Evolutionary conservation across 768 basidiomycete genomes (phyloP), one percentile per base, ranked within the genome.

Genomic region (Boletellus ananiceps): DNA sequence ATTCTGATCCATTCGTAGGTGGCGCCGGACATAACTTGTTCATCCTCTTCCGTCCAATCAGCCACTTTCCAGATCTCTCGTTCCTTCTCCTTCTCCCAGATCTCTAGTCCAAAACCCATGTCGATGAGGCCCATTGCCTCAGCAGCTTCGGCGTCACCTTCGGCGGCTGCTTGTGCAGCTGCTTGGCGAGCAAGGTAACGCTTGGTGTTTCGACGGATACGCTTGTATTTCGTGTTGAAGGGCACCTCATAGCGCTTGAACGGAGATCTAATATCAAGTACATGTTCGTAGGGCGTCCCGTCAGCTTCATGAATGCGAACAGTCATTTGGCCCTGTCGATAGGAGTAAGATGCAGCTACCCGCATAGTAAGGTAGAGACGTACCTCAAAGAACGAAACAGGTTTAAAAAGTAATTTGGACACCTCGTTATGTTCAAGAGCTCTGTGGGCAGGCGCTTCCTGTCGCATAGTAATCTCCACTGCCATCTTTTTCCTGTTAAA

Each of bases 1-100:
- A 98, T 90, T 54, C 96, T 77, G 50, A 99, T 98, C 95, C 95
- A 99, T 69, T 99, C 96, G 68, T 97, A 99, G 3, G 93, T 95
- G 54, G 95, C 94, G 15, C 90, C 90, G 34, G 87, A 84, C 91
- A 98, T 95, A 37, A 79, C 75, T 51, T 86, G 83, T 62, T 96
- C 94, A 51, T 98, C 93, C 57, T 96, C 93, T 60, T 96, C 94
- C 5, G 88, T 90, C 96, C 96, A 98, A 65, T 98, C 94, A 6
- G 88, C 88, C 4, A 98, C 94, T 65, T 88, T 89, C 96, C 95
- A 98, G 53, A 86, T 86, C 65, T 92, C 88, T 39, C 91, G 82
- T 62, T 93, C 90, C 61, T 84, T 80, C 61, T 93, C 90, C 60
- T 95, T 92, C 71, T 98, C 95, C 94, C 95, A 97, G 16, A 95